Percentiles rank a stretch among this genome's conserved stretches.
phyloP scores from a whole-genome alignment of 1,139 yeast species.

The Taiozyma sp. region DNA sequence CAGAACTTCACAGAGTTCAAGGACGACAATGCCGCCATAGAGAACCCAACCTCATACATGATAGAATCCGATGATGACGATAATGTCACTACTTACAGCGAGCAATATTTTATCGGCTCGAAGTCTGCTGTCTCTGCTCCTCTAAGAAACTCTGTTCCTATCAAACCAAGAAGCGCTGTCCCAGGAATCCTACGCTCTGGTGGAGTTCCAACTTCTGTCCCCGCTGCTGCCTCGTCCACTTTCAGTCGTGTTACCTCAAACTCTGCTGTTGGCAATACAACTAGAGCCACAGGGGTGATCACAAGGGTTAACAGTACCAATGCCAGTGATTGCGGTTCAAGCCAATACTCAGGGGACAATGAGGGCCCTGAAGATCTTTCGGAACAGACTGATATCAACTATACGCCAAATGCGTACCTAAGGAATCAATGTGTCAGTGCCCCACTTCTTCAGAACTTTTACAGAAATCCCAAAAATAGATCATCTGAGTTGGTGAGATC shows the following conservation, averaged over 20 bases:
- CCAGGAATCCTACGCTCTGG: neutral
- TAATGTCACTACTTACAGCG: neutral
- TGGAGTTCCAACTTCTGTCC: neutral
- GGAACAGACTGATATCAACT: neutral
- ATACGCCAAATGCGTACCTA: neutral
- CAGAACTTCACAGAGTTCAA: conserved; percentile 3
- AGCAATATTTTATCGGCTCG: conserved; percentile 1
- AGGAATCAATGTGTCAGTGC: neutral
- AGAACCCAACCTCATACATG: conserved; percentile 11
- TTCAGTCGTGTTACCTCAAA: neutral
- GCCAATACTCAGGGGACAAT: neutral
- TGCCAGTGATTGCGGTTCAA: neutral
- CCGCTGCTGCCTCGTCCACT: neutral
- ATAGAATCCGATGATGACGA: conserved; percentile 5
- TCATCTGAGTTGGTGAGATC: neutral
- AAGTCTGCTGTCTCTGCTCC: conserved; percentile 1
- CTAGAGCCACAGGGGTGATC: neutral
- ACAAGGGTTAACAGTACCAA: neutral
- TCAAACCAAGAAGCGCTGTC: neutral
- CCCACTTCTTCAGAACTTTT: neutral
- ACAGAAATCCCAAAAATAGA: neutral
- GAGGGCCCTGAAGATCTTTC: neutral
- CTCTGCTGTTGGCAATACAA: neutral
- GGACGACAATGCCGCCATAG: conserved; percentile 2
- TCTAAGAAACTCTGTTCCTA: neutral